Conservation (phyloP, 371 early-diverging fungal genomes). For the Mucor mucedo region DNA sequence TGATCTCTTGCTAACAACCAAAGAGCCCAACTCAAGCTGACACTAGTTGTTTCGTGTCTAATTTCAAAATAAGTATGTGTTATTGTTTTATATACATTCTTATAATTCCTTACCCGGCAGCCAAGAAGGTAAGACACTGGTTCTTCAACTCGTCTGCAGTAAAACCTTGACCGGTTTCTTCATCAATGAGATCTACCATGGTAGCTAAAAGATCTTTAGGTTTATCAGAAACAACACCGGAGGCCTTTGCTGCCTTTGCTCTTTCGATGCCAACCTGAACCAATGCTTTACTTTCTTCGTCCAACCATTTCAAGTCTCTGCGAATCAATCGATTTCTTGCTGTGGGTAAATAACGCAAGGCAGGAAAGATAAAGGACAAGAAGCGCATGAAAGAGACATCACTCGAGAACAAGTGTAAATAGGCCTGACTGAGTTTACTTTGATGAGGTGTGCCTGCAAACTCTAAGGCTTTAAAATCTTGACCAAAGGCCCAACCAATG, state of each 20-base stretch:
- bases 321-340: conserved; percentile 30
- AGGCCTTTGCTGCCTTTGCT: conserved; percentile 12
- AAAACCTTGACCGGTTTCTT: conserved; percentile 39
- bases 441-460: conserved; percentile 25
- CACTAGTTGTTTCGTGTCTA: conserved; percentile 62
- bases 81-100: neutral
- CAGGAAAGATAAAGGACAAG: conserved; percentile 45
- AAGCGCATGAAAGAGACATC: conserved; percentile 33
- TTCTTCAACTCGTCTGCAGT: conserved; percentile 34
- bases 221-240: conserved; percentile 6
- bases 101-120: conserved; percentile 43
- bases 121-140: conserved; percentile 46
- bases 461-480: conserved; percentile 41
- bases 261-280: conserved; percentile 49
- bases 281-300: conserved; percentile 49
- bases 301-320: conserved; percentile 34
- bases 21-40: conserved; percentile 58
- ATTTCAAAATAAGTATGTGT: no score
- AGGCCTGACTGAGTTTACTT: conserved; percentile 53
- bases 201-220: conserved; percentile 41
- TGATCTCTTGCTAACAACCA: conserved; percentile 55
- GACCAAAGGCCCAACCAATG: conserved; percentile 58
- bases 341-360: conserved; percentile 42
- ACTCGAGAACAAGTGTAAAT: conserved; percentile 44
- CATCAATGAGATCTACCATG: conserved; percentile 42